phyloP scores from a whole-genome alignment of 1,139 yeast genomes.

The Taphrina confusa region DNA sequence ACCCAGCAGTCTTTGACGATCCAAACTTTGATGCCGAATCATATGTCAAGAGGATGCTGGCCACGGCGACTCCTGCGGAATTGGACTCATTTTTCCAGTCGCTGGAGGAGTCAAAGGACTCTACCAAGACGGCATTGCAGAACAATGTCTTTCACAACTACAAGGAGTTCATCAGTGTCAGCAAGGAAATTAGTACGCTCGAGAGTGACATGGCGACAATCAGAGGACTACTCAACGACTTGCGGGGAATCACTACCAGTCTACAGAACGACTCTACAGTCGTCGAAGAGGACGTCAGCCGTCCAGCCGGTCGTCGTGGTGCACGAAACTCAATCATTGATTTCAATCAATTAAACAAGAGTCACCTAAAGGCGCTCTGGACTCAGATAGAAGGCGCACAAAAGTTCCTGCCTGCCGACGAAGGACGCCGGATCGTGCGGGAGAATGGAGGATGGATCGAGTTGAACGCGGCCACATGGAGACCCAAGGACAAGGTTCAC shows the following conservation, averaged over 20 bases:
- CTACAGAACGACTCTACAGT: conserved; percentile 31
- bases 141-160: conserved; percentile 38
- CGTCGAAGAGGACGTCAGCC: conserved; percentile 8
- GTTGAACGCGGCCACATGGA: conserved; percentile 82
- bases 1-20: conserved; percentile 31
- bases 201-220: conserved; percentile 36
- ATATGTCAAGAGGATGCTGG: conserved; percentile 32
- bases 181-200: conserved; percentile 36
- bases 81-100: conserved; percentile 33
- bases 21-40: conserved; percentile 35
- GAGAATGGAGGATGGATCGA: conserved; percentile 88
- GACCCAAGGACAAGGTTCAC: conserved; percentile 74
- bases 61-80: conserved; percentile 37
- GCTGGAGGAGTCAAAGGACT: conserved; percentile 30
- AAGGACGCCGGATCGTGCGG: conserved; percentile 78
- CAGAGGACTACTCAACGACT: conserved; percentile 31
- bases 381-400: conserved; percentile 90
- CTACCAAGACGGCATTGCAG: conserved; percentile 36
- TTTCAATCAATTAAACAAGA: conserved; percentile 78
- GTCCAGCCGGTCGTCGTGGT: conserved; percentile 23
- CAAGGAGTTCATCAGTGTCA: conserved; percentile 37
- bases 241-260: conserved; percentile 27
- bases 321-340: conserved; percentile 65
- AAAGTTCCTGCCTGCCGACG: conserved; percentile 69
- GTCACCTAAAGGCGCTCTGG: conserved; percentile 68